Conservation (phyloP, 306 rosid genomes). For the Betula pendula region DNA sequence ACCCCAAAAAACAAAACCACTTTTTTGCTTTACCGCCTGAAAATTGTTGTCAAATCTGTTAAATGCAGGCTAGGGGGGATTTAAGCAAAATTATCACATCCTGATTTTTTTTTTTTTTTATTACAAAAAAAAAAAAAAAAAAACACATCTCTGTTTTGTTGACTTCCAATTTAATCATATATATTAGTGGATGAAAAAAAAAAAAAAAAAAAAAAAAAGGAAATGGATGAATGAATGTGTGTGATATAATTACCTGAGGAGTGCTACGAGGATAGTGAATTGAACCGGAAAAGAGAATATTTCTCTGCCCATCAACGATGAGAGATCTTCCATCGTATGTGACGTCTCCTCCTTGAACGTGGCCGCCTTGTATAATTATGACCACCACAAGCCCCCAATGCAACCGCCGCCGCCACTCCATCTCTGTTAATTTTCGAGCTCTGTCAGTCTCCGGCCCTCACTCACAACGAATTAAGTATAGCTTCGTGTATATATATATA, state of each 20-base stretch:
- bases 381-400: slow-evolving; percentile 1
- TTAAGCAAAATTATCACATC: too few relatives aligned
- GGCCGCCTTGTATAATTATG: background rate
- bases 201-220: background rate
- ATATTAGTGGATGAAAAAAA: background rate
- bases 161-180: too few relatives aligned
- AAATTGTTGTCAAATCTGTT: too few relatives aligned
- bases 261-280: slow-evolving; percentile 93
- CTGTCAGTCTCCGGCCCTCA: background rate
- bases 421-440: background rate
- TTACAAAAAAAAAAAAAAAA: too few relatives aligned
- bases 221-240: background rate
- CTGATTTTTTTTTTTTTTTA: too few relatives aligned
- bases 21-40: too few relatives aligned
- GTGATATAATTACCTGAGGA: slow-evolving; percentile 59
- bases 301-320: slow-evolving; percentile 59
- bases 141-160: too few relatives aligned
- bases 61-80: too few relatives aligned
- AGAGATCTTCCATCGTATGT: slow-evolving; percentile 83
- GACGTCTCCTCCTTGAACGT: slow-evolving; percentile 28
- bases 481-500: too few relatives aligned
- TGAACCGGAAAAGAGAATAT: slow-evolving; percentile 73
- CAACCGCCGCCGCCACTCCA: slow-evolving; percentile 38
- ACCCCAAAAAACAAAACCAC: too few relatives aligned
- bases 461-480: too few relatives aligned